Conservation (phyloP, 495 filamentous ascomycete species). For the Podospora anserina region DNA sequence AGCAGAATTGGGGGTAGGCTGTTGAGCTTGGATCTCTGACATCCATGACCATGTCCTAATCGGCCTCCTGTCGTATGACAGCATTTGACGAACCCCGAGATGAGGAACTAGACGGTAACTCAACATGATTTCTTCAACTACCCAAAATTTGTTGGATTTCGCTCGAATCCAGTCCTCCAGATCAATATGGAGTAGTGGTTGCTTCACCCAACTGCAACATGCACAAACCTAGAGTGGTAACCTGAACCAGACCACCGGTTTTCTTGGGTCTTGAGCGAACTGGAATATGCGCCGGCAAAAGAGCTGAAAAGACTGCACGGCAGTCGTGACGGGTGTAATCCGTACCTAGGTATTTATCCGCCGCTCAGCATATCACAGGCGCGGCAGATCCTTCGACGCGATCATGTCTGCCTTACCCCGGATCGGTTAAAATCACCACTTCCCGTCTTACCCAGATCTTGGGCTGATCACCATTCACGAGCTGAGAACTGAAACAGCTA, state of each 20-base stretch:
- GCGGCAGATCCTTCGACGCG: constrained; percentile 26
- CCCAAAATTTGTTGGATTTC: too few relatives aligned
- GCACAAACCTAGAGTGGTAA: too few relatives aligned
- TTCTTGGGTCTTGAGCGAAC: neutral
- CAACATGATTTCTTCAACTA: too few relatives aligned
- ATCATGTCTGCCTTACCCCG: constrained; percentile 24
- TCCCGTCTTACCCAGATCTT: constrained; percentile 5
- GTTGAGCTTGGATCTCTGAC: neutral
- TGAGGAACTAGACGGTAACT: too few relatives aligned
- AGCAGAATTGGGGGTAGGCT: neutral
- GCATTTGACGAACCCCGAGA: too few relatives aligned
- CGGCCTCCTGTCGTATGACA: too few relatives aligned
- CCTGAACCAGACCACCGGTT: constrained; percentile 3
- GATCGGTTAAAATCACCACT: constrained; percentile 34
- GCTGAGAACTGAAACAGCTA: constrained; percentile 17
- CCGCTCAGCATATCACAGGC: constrained; percentile 4
- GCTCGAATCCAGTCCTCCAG: too few relatives aligned
- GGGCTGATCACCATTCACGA: neutral
- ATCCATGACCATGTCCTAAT: too few relatives aligned
- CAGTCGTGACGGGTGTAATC: constrained; percentile 1
- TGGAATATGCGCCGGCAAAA: neutral
- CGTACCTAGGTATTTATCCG: constrained; percentile 27
- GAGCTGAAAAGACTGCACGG: too few relatives aligned
- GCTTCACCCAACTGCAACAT: too few relatives aligned
- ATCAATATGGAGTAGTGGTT: too few relatives aligned